phyloP scores from a whole-genome alignment of 345 rosid genomes.

The Lumnitzera racemosa region DNA sequence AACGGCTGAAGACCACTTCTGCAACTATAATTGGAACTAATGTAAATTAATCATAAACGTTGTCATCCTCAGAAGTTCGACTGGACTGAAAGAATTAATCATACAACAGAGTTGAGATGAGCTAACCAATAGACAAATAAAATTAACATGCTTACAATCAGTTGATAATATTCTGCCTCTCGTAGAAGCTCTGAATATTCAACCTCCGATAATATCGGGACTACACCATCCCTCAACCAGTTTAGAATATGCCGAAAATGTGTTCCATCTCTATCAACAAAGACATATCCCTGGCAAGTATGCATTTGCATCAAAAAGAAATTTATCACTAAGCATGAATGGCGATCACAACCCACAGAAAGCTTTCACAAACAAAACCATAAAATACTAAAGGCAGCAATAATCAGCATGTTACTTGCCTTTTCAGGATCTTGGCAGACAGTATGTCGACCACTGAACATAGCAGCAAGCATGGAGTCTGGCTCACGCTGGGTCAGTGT shows the following conservation, averaged over 20 bases:
- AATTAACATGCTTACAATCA: slow-evolving; percentile 47
- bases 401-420: slow-evolving; percentile 19
- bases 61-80: no score
- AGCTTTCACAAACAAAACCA: background rate
- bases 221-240: slow-evolving; percentile 90
- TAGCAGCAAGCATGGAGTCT: slow-evolving; percentile 87
- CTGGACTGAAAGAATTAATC: no score
- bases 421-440: slow-evolving; percentile 45
- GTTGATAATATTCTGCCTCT: slow-evolving; percentile 85
- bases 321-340: background rate
- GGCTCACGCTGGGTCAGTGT: slow-evolving; percentile 85
- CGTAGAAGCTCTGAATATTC: slow-evolving; percentile 60
- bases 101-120: background rate
- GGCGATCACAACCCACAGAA: background rate
- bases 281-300: slow-evolving; percentile 61
- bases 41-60: no score
- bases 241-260: slow-evolving; percentile 82
- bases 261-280: slow-evolving; percentile 87
- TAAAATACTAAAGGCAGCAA: background rate
- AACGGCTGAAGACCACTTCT: no score
- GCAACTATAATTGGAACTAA: no score
- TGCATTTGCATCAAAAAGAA: slow-evolving; percentile 7
- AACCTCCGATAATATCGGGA: slow-evolving; percentile 54
- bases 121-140: background rate
- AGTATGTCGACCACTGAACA: slow-evolving; percentile 84